Base-by-base conservation (phyloP, 768 basidiomycete genomes). In the Boletus edulis region DNA sequence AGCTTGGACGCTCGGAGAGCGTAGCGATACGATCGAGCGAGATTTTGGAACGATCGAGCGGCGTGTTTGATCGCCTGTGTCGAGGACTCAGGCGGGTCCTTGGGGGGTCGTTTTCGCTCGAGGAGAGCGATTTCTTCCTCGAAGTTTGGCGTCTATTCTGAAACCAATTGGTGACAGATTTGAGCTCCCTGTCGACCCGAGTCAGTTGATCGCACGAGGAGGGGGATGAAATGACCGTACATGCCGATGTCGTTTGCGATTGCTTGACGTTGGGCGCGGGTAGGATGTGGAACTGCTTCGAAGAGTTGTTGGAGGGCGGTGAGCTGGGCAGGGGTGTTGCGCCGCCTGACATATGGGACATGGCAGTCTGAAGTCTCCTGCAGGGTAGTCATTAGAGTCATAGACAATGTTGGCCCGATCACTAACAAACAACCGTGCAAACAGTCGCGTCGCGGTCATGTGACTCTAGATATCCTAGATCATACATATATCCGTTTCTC, bases 141-240 rank as follows among this genome's bases (percentile, higher is more conserved):
- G 60, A 61, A 17, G 67, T 85, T 61, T 89, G 86, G 18, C 88
- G 85, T 70, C 81, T 87, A 70, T 91, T 90, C 69, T 91, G 89
- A 66, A 89, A 89, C 89, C 89, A 91, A 47, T 89, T 86, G 12
- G 86, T 86, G 50, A 86, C 83, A 1, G 84, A 84, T 61, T 83
- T 85, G 29, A 79, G 75, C 66, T 85, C 84, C 84, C 84, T 86
- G 18, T 40, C 37, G 15, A 22, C 15, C 17, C 13, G 35, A 18
- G 55, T 70, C 45, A 62, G 56, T 12, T 39, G 11, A 39, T 40
- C 15, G 32, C 27, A 5, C 12, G 18, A 22, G 15, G 17, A 3
- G 8, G 45, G 32, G 43, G 24, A 5, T 22, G 15, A 29, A 38
- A 20, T 5, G 39, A 63, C 62, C 62, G 3, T 45, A 78, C 78